Evolutionary conservation across 2,329 filamentous ascomycete species (phyloP).

Genomic region (Diplodia seriata): DNA sequence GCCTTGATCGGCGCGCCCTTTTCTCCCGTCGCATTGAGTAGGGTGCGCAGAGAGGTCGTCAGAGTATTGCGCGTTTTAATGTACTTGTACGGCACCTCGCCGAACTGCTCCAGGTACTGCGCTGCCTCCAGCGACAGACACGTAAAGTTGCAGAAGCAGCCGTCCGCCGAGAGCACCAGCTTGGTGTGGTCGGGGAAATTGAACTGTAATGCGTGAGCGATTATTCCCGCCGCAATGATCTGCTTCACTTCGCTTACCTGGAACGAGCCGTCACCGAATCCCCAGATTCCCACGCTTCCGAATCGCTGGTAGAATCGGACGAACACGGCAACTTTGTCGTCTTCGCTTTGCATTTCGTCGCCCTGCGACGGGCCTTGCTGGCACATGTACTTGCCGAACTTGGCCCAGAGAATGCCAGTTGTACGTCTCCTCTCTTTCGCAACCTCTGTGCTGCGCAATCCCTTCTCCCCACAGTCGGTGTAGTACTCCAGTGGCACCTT

Average conservation of each 20-base stretch:
- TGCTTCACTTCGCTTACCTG: constrained; percentile 59
- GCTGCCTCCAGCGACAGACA: constrained; percentile 76
- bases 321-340: constrained; percentile 50
- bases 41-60: constrained; percentile 73
- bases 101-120: constrained; percentile 67
- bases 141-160: constrained; percentile 79
- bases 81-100: constrained; percentile 68
- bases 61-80: constrained; percentile 74
- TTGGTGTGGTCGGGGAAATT: constrained; percentile 92
- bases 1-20: constrained; percentile 60
- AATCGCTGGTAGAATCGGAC: constrained; percentile 84
- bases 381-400: constrained; percentile 74
- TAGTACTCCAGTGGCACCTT: constrained; percentile 70
- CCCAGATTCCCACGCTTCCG: constrained; percentile 82
- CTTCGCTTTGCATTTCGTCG: constrained; percentile 50
- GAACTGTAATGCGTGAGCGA: constrained; percentile 61
- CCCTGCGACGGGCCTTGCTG: constrained; percentile 50
- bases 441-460: constrained; percentile 69
- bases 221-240: neutral
- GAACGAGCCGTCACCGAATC: constrained; percentile 79
- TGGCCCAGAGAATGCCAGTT: constrained; percentile 68
- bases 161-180: constrained; percentile 76
- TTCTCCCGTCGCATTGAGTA: constrained; percentile 66
- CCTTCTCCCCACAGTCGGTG: constrained; percentile 71
- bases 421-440: constrained; percentile 62